A percentile compares a stretch with the other conserved stretches of the same genome.
These are phyloP conservation scores for Populus hybrid DNA, from an alignment of 441 rosid genomes.

Conservation along the genomic window DNA sequence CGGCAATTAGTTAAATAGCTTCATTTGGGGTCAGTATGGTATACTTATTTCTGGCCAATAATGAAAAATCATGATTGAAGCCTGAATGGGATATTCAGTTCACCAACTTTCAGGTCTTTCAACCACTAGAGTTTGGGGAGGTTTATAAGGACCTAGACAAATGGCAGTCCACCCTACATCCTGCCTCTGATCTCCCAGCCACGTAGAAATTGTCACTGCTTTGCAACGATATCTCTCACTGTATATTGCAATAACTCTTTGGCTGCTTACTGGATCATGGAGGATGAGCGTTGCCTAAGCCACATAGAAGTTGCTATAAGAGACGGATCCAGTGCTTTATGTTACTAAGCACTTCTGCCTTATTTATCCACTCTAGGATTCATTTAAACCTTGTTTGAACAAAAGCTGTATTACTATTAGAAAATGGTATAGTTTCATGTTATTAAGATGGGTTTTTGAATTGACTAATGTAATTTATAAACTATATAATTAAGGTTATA, in stretches of 20 bases:
- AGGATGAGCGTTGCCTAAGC: neutral
- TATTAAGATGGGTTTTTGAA: neutral
- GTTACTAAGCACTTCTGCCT: neutral
- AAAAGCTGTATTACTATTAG: neutral
- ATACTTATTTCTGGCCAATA: neutral
- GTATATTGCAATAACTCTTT: neutral
- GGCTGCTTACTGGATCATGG: neutral
- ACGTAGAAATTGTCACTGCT: neutral
- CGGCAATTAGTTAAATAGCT: neutral
- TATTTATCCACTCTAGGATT: neutral
- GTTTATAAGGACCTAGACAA: neutral
- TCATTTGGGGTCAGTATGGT: neutral
- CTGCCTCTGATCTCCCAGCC: conserved; percentile 6
- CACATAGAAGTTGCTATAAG: neutral
- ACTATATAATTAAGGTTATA: neutral
- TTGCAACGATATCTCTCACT: neutral
- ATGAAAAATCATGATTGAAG: neutral
- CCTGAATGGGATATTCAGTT: neutral
- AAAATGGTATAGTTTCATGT: neutral
- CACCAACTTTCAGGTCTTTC: neutral
- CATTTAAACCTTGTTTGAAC: neutral
- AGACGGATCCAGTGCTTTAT: neutral
- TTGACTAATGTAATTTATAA: neutral
- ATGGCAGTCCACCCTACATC: neutral
- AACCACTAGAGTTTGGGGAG: neutral